Evolutionary conservation across 176 grass and related monocot genomes (phyloP).

Genomic region (Raddia guianensis): DNA sequence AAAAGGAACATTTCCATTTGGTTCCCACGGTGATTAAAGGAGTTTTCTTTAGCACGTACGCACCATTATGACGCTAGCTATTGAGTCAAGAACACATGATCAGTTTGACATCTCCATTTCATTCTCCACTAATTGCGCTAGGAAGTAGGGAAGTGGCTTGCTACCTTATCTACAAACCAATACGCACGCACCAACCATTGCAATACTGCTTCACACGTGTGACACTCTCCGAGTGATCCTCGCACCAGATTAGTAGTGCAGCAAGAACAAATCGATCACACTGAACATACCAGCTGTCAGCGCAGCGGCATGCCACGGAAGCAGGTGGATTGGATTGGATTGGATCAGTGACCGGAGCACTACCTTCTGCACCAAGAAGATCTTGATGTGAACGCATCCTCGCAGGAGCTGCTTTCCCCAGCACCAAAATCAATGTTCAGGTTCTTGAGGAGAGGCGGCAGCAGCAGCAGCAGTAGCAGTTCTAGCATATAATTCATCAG

Average conservation of each 20-base stretch:
- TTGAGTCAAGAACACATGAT: neutral
- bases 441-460: neutral
- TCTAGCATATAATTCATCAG: neutral
- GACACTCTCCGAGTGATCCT: neutral
- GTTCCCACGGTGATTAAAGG: neutral
- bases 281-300: neutral
- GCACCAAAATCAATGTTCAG: neutral
- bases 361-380: neutral
- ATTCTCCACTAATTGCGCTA: neutral
- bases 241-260: conserved; percentile 14
- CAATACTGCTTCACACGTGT: neutral
- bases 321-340: neutral
- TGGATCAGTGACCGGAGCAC: conserved; percentile 25
- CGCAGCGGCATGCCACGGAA: conserved; percentile 2
- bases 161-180: neutral
- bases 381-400: neutral
- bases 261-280: neutral
- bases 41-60: no score
- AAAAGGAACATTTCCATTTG: neutral
- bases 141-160: neutral
- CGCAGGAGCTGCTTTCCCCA: neutral
- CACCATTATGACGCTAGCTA: neutral
- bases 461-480: neutral
- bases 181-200: neutral
- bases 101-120: no score